Evolutionary conservation across 2,329 filamentous ascomycete genomes (phyloP).

Genomic region (Apiospora rasikravindrae): DNA sequence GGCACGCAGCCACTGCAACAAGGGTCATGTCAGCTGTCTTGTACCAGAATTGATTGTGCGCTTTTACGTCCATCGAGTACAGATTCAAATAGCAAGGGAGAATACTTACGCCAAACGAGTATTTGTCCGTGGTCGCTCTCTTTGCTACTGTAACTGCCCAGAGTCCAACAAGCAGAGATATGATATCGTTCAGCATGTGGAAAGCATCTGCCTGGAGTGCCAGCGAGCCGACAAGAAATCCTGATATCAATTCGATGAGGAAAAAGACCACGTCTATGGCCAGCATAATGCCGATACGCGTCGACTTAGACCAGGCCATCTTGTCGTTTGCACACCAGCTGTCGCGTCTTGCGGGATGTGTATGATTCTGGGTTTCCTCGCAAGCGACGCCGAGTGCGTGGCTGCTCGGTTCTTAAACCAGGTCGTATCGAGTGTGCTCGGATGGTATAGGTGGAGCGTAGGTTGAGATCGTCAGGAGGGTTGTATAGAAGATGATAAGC

Average conservation of each 20-base stretch:
- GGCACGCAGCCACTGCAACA: conserved; percentile 83
- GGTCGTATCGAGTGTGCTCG: background rate
- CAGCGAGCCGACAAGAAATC: conserved; percentile 87
- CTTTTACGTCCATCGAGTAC: conserved; percentile 41
- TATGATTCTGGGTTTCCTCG: background rate
- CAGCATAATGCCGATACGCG: conserved; percentile 90
- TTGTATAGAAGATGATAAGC: background rate
- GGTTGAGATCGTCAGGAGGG: conserved; percentile 4
- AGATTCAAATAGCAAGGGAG: background rate
- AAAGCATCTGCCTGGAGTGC: conserved; percentile 96
- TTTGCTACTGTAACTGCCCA: conserved; percentile 94
- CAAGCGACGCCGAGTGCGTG: conserved; percentile 1
- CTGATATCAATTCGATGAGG: conserved; percentile 82
- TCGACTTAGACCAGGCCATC: conserved; percentile 92
- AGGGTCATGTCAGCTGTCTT: background rate
- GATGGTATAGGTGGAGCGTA: background rate
- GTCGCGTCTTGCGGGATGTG: background rate
- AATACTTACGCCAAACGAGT: conserved; percentile 80
- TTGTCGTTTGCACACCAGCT: conserved; percentile 23
- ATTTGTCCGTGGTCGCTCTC: conserved; percentile 84
- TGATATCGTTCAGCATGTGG: conserved; percentile 99
- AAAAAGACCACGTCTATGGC: conserved; percentile 91
- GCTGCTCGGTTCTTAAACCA: background rate
- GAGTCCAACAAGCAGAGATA: conserved; percentile 87
- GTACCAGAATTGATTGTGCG: background rate